A percentile compares a stretch with the other conserved stretches of the same genome.
These are phyloP conservation scores for Xylariomycetidae sp. DNA, from an alignment of 2,329 filamentous ascomycete genomes.

Conservation along the genomic window DNA sequence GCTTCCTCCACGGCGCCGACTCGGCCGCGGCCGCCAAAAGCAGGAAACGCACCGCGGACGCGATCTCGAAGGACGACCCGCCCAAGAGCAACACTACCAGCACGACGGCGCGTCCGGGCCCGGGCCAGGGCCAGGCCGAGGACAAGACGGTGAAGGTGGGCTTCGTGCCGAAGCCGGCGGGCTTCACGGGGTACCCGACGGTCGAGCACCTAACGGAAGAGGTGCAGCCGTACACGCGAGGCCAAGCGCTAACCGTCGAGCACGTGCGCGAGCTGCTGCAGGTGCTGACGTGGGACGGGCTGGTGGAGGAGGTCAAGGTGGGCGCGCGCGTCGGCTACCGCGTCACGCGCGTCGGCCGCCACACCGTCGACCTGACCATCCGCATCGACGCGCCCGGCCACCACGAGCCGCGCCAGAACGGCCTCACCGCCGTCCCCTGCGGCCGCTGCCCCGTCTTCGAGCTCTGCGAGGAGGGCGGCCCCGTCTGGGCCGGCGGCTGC, in stretches of 20 bases:
- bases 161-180: conserved; percentile 52
- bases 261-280: conserved; percentile 84
- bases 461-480: conserved; percentile 83
- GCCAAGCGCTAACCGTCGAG: conserved; percentile 61
- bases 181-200: conserved; percentile 75
- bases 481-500: conserved; percentile 83
- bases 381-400: conserved; percentile 23
- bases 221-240: conserved; percentile 67
- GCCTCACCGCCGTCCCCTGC: conserved; percentile 83
- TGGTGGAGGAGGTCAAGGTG: conserved; percentile 60
- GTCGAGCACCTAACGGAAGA: conserved; percentile 69
- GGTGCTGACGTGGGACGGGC: conserved; percentile 82
- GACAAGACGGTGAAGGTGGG: conserved; percentile 27
- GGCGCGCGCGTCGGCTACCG: conserved; percentile 47
- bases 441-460: conserved; percentile 90
- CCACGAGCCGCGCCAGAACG: conserved; percentile 51
- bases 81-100: conserved; percentile 1
- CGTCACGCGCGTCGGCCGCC: conserved; percentile 42
- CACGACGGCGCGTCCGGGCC: neutral
- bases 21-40: conserved; percentile 33
- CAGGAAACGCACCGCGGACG: conserved; percentile 47
- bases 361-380: conserved; percentile 19
- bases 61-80: conserved; percentile 33
- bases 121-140: too few relatives aligned
- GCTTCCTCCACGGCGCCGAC: conserved; percentile 43